phyloP scores from a whole-genome alignment of 2,329 filamentous ascomycete genomes.

The Pseudocercospora pini-densiflorae region DNA sequence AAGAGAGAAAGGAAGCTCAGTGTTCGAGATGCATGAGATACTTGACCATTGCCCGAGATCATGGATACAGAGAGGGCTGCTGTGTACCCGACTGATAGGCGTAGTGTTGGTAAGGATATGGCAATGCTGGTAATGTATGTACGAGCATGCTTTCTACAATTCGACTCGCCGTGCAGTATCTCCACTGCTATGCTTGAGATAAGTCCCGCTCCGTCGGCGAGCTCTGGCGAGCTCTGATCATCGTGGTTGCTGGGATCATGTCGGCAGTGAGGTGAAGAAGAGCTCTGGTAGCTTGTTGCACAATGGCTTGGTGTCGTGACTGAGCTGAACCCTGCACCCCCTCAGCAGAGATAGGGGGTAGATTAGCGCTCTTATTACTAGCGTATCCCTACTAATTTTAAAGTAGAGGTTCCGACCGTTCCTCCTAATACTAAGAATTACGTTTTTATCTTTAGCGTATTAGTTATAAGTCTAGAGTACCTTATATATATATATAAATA shows the following conservation, averaged over 20 bases:
- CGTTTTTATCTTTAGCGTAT: too few species aligned
- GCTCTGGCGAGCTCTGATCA: neutral
- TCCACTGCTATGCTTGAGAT: neutral
- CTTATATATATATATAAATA: too few species aligned
- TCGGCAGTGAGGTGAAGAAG: neutral
- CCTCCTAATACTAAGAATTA: too few species aligned
- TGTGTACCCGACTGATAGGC: conserved; percentile 5
- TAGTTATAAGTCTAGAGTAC: too few species aligned
- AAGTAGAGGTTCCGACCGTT: too few species aligned
- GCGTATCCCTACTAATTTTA: too few species aligned
- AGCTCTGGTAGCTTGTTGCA: neutral
- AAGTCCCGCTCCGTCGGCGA: neutral
- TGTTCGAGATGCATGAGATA: neutral
- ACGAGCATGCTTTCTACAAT: neutral
- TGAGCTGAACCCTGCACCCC: too few species aligned
- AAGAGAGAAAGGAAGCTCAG: neutral
- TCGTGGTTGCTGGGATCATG: neutral
- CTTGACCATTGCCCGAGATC: neutral
- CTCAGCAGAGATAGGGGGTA: too few species aligned
- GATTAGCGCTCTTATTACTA: too few species aligned
- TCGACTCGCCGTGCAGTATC: neutral
- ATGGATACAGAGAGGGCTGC: neutral
- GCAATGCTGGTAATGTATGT: neutral
- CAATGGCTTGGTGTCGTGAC: too few species aligned
- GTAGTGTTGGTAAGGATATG: neutral